phyloP scores from a whole-genome alignment of 148 eudicot genomes.

The Amaranthus palmeri region DNA sequence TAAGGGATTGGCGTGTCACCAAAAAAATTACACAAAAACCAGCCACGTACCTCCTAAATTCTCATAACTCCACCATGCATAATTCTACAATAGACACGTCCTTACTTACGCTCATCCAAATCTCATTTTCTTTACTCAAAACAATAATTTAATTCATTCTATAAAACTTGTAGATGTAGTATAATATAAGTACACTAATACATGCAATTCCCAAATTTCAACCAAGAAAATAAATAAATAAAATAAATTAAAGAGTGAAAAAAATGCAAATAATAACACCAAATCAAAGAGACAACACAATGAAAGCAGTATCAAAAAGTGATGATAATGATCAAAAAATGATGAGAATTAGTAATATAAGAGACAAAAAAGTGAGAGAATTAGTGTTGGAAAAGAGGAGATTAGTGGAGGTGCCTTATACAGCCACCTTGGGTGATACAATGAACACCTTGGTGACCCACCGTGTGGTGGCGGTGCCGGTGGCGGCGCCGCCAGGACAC shows the following conservation, averaged over 20 bases:
- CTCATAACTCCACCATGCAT: neutral
- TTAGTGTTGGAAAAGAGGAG: slow-evolving; percentile 46
- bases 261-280: neutral
- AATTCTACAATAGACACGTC: slow-evolving; percentile 2
- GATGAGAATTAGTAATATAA: slow-evolving; percentile 8
- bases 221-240: too few species aligned
- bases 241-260: too few species aligned
- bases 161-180: too few species aligned
- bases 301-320: neutral
- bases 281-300: neutral
- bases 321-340: neutral
- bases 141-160: neutral
- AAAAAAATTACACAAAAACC: neutral
- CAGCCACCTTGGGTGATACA: slow-evolving; percentile 72
- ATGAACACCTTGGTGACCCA: slow-evolving; percentile 66
- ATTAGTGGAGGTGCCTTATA: slow-evolving; percentile 84
- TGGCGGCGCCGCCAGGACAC: slow-evolving; percentile 96
- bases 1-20: neutral
- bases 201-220: neutral
- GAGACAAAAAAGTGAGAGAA: slow-evolving; percentile 52
- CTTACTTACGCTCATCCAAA: neutral
- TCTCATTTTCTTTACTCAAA: neutral
- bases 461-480: slow-evolving; percentile 76
- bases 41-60: neutral
- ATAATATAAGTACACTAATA: neutral